Percentiles rank a stretch among this genome's conserved stretches.
These are phyloP conservation scores for Coemansia sp. DNA, from an alignment of 192 early-diverging fungal genomes.

Conservation along the genomic window DNA sequence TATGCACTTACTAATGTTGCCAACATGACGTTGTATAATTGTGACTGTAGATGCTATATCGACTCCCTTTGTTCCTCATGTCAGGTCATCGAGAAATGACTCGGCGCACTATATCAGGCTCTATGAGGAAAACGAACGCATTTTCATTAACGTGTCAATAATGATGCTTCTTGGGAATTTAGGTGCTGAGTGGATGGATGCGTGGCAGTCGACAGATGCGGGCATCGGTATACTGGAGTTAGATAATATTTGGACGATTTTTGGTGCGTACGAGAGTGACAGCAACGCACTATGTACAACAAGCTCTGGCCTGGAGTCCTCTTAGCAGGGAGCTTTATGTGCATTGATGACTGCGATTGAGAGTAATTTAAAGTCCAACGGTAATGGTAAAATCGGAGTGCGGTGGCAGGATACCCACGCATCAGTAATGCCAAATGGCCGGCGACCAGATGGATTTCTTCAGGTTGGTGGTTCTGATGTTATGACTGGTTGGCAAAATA, in stretches of 20 bases:
- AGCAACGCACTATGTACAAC: neutral
- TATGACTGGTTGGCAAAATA: neutral
- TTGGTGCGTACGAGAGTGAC: neutral
- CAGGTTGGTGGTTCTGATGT: neutral
- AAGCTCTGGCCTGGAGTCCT: neutral
- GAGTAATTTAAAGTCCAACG: neutral
- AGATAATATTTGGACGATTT: neutral
- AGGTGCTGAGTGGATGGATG: neutral
- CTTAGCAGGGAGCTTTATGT: neutral
- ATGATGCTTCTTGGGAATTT: neutral
- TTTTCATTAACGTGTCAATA: neutral
- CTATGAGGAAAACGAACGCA: neutral
- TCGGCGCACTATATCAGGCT: neutral
- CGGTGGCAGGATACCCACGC: conserved; percentile 5
- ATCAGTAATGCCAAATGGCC: neutral
- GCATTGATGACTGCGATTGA: neutral
- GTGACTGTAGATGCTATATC: neutral
- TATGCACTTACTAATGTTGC: neutral
- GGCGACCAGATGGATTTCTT: conserved; percentile 1
- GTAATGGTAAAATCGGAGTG: neutral
- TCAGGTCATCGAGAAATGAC: neutral
- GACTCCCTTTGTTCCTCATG: neutral
- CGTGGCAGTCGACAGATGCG: neutral
- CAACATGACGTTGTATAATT: neutral
- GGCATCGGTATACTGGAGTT: neutral